Evolutionary conservation across 2,329 filamentous ascomycete species (phyloP), one percentile per base, ranked within the genome.

Genomic region (Allantophomopsis cytisporea): DNA sequence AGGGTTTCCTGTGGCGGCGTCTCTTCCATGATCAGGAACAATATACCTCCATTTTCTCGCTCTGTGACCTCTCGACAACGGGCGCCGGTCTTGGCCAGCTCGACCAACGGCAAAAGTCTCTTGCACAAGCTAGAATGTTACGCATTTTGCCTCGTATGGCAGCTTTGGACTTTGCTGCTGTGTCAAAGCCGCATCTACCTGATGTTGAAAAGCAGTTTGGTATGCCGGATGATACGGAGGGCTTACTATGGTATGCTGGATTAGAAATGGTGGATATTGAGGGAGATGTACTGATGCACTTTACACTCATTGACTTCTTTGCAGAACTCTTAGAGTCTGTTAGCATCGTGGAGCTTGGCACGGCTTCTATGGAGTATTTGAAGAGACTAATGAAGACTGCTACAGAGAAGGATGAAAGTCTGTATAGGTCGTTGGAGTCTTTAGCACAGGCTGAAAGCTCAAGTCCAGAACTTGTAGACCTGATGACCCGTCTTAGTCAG

Each of bases 1-100:
- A 72, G 40, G 71, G 65, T 2, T 54, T 62, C 1, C 54, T 79
- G 36, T 79, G 73, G 74, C 54, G 60, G 10, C 57, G 70, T 3
- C 52, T 78, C 5, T 65, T 77, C 35, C 56, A 60, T 17, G 61
- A 69, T 35, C 54, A 52, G 1, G 55, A 63, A 11, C 53, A 65
- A 17, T 67, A 73, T 45, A 47, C 53, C 4, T 53, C 68, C n/a
- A 54, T 76, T 15, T 57, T 66, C 43, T 56, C 56, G 32, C 56
- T 65, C 7, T 57, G 54, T 33, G 53, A 52, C 33, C 47, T 41
- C 14, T 43, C 46, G 10, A 53, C 47, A 2, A 35, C 38, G 3
- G 52, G 47, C 8, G 39, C 34, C 4, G 45, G 36, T 7, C 44
- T 45, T 7, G 45, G 43, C 15, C 43, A 50, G 20, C 41, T 57